These are phyloP conservation scores for Botryococcus braunii DNA, from an alignment of 163 green algal species.

Conservation along the genomic window DNA sequence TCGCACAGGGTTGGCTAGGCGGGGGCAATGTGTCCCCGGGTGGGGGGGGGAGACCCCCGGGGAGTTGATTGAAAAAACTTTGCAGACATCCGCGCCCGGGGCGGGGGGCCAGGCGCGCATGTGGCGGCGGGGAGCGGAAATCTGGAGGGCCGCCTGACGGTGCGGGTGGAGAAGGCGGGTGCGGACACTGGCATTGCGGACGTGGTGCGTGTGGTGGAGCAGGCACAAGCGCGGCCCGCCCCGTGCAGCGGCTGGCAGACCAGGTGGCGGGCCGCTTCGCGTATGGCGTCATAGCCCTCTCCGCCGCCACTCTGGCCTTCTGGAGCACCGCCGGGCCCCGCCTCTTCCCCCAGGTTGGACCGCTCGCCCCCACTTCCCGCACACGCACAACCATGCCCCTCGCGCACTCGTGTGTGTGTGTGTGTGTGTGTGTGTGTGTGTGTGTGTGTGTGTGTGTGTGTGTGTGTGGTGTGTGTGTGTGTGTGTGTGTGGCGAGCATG, in stretches of 20 bases:
- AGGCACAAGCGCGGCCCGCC: constrained; percentile 45
- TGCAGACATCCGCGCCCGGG: too few relatives aligned
- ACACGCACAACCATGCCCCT: too few relatives aligned
- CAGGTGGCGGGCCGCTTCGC: constrained; percentile 73
- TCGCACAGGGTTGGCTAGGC: too few relatives aligned
- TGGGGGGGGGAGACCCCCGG: too few relatives aligned
- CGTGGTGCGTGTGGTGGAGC: constrained; percentile 66
- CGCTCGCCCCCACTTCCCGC: too few relatives aligned
- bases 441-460: too few relatives aligned
- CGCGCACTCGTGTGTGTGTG: too few relatives aligned
- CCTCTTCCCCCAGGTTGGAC: constrained; percentile 63
- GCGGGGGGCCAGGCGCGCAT: constrained; percentile 59
- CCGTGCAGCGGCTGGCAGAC: constrained; percentile 63
- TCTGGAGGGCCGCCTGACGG: constrained; percentile 70
- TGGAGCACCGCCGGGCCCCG: constrained; percentile 58
- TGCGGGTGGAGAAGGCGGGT: constrained; percentile 43
- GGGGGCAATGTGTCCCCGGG: too few relatives aligned
- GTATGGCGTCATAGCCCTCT: constrained; percentile 76
- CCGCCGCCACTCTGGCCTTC: constrained; percentile 77
- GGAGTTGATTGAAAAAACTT: too few relatives aligned
- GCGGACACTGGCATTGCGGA: constrained; percentile 56
- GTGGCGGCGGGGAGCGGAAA: constrained; percentile 91
- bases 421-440: too few relatives aligned
- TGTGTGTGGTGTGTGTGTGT: too few relatives aligned
- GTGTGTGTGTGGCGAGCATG: too few relatives aligned